These are phyloP conservation scores for Teunomyces barrocoloradensis DNA, from an alignment of 805 yeast species.

Conservation along the genomic window DNA sequence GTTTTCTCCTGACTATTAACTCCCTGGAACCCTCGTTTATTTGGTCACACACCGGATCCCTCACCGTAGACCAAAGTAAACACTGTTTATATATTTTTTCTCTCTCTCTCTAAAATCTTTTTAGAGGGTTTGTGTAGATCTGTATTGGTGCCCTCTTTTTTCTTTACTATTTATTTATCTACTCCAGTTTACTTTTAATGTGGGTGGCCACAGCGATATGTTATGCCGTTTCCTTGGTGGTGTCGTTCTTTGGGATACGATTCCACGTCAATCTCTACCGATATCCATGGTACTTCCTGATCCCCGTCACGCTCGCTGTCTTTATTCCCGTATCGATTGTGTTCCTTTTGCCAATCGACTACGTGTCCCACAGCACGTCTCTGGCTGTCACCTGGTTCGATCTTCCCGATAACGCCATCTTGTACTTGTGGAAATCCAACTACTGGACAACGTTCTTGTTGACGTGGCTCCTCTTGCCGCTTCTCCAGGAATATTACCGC, in stretches of 20 bases:
- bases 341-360: conserved; percentile 71
- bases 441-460: conserved; percentile 80
- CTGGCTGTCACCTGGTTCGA: conserved; percentile 40
- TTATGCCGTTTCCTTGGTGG: conserved; percentile 25
- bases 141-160: background rate
- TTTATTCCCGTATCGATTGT: conserved; percentile 75
- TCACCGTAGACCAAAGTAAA: background rate
- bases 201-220: conserved; percentile 26
- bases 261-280: conserved; percentile 34
- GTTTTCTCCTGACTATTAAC: background rate
- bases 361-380: conserved; percentile 51
- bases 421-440: conserved; percentile 66
- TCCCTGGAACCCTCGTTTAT: background rate
- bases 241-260: conserved; percentile 32
- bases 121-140: background rate
- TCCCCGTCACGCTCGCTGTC: conserved; percentile 56
- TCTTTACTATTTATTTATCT: background rate
- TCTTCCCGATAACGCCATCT: conserved; percentile 44
- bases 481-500: conserved; percentile 67
- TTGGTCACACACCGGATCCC: background rate
- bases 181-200: background rate
- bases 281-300: conserved; percentile 40
- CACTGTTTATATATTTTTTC: no score
- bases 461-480: conserved; percentile 76
- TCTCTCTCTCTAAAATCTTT: no score